These are phyloP conservation scores for Aspergillus phoenicis DNA, from an alignment of 2,329 filamentous ascomycete genomes.

Conservation along the genomic window DNA sequence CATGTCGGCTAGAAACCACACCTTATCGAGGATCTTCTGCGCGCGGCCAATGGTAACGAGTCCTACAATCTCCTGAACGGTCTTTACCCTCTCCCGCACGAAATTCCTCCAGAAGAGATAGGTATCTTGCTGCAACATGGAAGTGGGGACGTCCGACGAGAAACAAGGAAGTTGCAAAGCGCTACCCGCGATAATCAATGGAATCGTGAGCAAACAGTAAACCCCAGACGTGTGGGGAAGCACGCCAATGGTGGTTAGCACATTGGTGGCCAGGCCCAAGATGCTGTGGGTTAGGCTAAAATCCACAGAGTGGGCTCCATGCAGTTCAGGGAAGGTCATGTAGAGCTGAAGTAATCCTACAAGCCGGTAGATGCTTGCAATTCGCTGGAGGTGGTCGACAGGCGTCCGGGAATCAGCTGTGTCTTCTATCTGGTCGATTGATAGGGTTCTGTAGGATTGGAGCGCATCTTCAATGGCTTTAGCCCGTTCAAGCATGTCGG, in stretches of 20 bases:
- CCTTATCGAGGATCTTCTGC: conserved; percentile 12
- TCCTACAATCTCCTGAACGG: background rate
- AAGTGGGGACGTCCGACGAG: background rate
- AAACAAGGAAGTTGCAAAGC: background rate
- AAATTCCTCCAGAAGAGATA: background rate
- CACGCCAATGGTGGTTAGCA: conserved; percentile 3
- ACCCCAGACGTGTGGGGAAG: conserved; percentile 6
- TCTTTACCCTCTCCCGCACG: background rate
- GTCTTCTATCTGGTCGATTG: background rate
- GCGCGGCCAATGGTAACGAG: background rate
- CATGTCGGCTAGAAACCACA: conserved; percentile 4
- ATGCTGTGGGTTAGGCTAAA: background rate
- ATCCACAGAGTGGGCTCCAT: background rate
- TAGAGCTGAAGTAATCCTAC: conserved; percentile 7
- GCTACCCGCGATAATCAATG: conserved; percentile 10
- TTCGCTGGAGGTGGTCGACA: background rate
- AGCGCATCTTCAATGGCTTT: background rate
- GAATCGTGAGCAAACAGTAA: conserved; percentile 6
- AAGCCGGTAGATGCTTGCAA: conserved; percentile 4
- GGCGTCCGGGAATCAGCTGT: background rate
- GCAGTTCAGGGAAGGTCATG: conserved; percentile 4
- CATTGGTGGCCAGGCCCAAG: background rate
- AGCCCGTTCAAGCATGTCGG: background rate
- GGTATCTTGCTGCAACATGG: background rate
- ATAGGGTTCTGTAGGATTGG: background rate